A percentile compares a stretch with the other conserved stretches of the same genome.
phyloP scores from a whole-genome alignment of 1,139 yeast species.

The Candida smagusa region DNA sequence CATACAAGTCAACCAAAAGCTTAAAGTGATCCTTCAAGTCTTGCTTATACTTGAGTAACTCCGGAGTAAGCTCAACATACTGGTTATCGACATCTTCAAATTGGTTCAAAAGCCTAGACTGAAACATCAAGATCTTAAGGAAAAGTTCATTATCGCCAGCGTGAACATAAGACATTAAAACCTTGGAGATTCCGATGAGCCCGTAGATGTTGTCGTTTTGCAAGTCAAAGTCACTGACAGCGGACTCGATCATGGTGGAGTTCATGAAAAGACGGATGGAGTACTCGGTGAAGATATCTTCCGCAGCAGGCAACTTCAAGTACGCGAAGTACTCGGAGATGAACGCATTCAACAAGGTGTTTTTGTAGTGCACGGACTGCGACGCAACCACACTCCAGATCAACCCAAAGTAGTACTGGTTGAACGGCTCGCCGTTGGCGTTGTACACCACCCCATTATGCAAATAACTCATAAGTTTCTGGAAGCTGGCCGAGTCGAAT shows the following conservation, averaged over 20 bases:
- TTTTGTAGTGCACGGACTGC: slow-evolving; percentile 27
- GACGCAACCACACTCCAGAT: slow-evolving; percentile 34
- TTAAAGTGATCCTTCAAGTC: slow-evolving; percentile 19
- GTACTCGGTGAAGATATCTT: slow-evolving; percentile 9
- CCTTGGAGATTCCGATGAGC: slow-evolving; percentile 23
- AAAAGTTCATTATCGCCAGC: slow-evolving; percentile 10
- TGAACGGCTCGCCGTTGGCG: slow-evolving; percentile 19
- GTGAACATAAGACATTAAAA: slow-evolving; percentile 18
- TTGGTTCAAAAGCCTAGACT: slow-evolving; percentile 44
- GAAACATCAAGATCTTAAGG: slow-evolving; percentile 26
- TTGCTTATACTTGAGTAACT: slow-evolving; percentile 27
- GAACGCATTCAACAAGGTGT: slow-evolving; percentile 26
- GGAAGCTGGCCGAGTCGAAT: slow-evolving; percentile 27
- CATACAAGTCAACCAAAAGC: slow-evolving; percentile 7
- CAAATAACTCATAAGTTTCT: slow-evolving; percentile 32
- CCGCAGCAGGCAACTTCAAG: slow-evolving; percentile 14
- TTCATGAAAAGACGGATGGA: slow-evolving; percentile 23
- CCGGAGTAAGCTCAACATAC: slow-evolving; percentile 39
- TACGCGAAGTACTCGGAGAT: slow-evolving; percentile 29
- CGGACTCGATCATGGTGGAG: slow-evolving; percentile 28
- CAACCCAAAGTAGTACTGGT: slow-evolving; percentile 31
- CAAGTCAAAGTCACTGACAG: slow-evolving; percentile 27
- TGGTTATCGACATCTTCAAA: slow-evolving; percentile 52
- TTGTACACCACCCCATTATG: slow-evolving; percentile 26
- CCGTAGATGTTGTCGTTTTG: slow-evolving; percentile 37